Percentiles rank a stretch among this genome's conserved stretches.
phyloP scores from a whole-genome alignment of 768 basidiomycete genomes.

The Amanita subjunquillea region DNA sequence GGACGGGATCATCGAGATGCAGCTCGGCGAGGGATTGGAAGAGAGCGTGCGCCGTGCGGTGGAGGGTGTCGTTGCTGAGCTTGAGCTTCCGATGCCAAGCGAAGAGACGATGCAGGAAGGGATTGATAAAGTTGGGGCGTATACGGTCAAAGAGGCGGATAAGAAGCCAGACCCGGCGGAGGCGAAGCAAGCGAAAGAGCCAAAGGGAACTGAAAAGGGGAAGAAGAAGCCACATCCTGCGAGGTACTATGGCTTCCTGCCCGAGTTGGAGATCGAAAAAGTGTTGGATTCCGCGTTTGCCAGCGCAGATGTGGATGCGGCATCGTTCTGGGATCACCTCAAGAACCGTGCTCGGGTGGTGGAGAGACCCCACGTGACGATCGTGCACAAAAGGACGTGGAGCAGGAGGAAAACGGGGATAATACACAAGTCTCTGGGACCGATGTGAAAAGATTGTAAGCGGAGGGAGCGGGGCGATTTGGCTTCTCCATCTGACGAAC shows the following conservation, averaged over 20 bases:
- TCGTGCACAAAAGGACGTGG: conserved; percentile 59
- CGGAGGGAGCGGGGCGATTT: conserved; percentile 24
- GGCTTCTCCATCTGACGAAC: conserved; percentile 47
- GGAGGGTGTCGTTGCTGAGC: conserved; percentile 40
- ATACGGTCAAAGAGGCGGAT: conserved; percentile 23
- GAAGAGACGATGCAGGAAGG: conserved; percentile 49
- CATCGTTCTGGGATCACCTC: conserved; percentile 39
- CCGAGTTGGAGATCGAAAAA: conserved; percentile 54
- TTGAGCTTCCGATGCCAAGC: conserved; percentile 43
- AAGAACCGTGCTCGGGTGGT: conserved; percentile 36
- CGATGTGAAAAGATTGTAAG: conserved; percentile 35
- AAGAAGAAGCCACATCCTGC: conserved; percentile 18
- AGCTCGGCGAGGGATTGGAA: conserved; percentile 36
- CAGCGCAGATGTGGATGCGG: conserved; percentile 17
- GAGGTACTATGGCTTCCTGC: conserved; percentile 73
- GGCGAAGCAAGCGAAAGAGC: conserved; percentile 5
- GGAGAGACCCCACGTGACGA: conserved; percentile 71
- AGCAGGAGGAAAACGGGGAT: not conserved
- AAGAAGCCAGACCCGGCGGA: conserved; percentile 9
- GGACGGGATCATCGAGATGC: conserved; percentile 61
- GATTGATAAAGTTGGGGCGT: conserved; percentile 31
- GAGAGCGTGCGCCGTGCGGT: conserved; percentile 48
- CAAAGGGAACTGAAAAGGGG: too few relatives aligned
- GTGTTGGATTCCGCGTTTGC: conserved; percentile 35
- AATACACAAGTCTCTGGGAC: conserved; percentile 29